Evolutionary conservation across 805 yeast species (phyloP).

Genomic region (Schwanniomyces sp.): DNA sequence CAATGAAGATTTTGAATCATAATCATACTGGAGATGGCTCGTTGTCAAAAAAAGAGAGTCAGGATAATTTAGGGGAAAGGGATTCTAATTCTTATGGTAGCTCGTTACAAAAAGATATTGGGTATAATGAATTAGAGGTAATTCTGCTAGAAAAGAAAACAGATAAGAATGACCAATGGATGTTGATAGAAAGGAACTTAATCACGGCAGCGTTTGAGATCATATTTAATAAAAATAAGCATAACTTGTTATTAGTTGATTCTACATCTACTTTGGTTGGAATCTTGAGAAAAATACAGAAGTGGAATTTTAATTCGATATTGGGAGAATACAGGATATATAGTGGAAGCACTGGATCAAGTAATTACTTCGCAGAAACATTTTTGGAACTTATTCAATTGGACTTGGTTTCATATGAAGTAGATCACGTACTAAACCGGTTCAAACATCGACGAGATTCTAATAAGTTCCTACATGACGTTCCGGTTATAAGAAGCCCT

Average conservation of each 20-base stretch:
- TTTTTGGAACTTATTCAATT: constrained; percentile 73
- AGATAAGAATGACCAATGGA: constrained; percentile 60
- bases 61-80: constrained; percentile 6
- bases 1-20: constrained; percentile 39
- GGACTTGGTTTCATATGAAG: constrained; percentile 45
- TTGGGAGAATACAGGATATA: constrained; percentile 82
- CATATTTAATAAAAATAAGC: constrained; percentile 59
- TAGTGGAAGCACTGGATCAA: constrained; percentile 59
- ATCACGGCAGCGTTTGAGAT: constrained; percentile 66
- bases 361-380: constrained; percentile 78
- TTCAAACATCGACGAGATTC: constrained; percentile 12
- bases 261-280: constrained; percentile 80
- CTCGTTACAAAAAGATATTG: neutral
- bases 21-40: constrained; percentile 24
- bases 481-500: neutral
- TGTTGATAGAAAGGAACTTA: constrained; percentile 68
- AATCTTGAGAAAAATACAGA: constrained; percentile 74
- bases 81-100: constrained; percentile 9
- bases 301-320: constrained; percentile 85
- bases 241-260: constrained; percentile 76
- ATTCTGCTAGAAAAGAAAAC: constrained; percentile 21
- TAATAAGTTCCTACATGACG: neutral
- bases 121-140: constrained; percentile 15
- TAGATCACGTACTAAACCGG: constrained; percentile 26
- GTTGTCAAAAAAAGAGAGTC: constrained; percentile 17